Conservation (phyloP, 345 rosid species). For the Rhizophora mangle region DNA sequence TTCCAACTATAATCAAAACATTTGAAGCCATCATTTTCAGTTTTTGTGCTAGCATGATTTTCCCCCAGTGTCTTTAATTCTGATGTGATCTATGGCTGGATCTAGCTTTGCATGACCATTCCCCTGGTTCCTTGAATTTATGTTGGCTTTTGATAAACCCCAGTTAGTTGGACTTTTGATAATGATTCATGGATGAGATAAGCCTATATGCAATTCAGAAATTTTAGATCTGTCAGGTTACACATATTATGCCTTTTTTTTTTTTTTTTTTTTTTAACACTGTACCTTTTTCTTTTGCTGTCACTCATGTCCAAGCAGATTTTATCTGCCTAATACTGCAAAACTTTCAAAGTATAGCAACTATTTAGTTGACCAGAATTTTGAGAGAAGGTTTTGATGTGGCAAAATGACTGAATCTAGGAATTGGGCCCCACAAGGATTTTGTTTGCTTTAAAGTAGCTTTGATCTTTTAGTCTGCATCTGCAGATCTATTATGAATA, state of each 20-base stretch:
- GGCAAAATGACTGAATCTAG: not conserved
- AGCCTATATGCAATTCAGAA: not conserved
- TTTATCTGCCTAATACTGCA: not conserved
- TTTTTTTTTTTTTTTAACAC: not conserved
- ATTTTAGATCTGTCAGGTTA: not conserved
- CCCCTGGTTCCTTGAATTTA: too few species aligned
- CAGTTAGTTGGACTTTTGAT: too few species aligned
- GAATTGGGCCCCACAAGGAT: not conserved
- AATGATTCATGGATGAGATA: not conserved
- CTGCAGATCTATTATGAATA: not conserved
- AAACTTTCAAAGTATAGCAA: not conserved
- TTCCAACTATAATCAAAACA: not conserved
- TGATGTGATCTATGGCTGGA: too few species aligned
- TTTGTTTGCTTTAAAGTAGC: not conserved
- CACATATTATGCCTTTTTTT: not conserved
- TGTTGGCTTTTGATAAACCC: too few species aligned
- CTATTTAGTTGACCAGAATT: not conserved
- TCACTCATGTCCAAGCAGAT: not conserved
- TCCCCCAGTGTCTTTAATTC: too few species aligned
- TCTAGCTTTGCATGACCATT: too few species aligned
- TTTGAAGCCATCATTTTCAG: too few species aligned
- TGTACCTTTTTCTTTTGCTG: not conserved
- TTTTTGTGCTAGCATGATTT: too few species aligned
- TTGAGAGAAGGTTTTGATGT: not conserved
- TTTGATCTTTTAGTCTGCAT: not conserved